These are phyloP conservation scores for Abrus pulchellus DNA, from an alignment of 306 rosid genomes.

Conservation along the genomic window DNA sequence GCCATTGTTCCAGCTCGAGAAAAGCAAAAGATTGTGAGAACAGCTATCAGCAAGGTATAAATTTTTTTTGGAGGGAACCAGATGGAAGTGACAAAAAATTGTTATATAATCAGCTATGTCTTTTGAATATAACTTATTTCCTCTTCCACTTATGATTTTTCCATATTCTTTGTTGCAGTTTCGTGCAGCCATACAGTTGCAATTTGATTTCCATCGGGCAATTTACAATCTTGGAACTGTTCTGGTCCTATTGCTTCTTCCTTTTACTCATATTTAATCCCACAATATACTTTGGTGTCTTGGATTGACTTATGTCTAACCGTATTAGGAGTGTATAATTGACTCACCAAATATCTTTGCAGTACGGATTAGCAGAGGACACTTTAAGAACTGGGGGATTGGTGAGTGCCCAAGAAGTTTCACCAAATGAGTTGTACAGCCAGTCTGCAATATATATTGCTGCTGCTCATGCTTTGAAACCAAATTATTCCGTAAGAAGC, in stretches of 20 bases:
- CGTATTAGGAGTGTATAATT: slow-evolving; percentile 33
- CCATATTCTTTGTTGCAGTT: slow-evolving; percentile 74
- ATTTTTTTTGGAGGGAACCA: slow-evolving; percentile 24
- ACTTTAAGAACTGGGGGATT: slow-evolving; percentile 92
- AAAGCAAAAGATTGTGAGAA: slow-evolving; percentile 91
- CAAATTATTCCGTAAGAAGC: slow-evolving; percentile 84
- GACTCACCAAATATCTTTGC: slow-evolving; percentile 47
- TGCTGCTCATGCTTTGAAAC: slow-evolving; percentile 98
- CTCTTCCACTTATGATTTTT: slow-evolving; percentile 38
- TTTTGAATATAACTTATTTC: slow-evolving; percentile 13
- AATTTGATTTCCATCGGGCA: slow-evolving; percentile 99
- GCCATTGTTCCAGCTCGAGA: slow-evolving; percentile 98
- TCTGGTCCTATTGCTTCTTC: slow-evolving; percentile 73
- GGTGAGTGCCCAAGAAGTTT: slow-evolving; percentile 71
- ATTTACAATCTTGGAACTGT: slow-evolving; percentile 99
- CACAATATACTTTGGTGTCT: slow-evolving; percentile 38
- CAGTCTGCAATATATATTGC: slow-evolving; percentile 99
- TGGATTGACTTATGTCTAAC: slow-evolving; percentile 39
- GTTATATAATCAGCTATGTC: slow-evolving; percentile 36
- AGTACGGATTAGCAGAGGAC: slow-evolving; percentile 99
- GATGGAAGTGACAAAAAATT: slow-evolving; percentile 39
- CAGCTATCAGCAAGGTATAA: slow-evolving; percentile 94
- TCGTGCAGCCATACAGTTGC: slow-evolving; percentile 97
- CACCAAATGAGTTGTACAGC: slow-evolving; percentile 94
- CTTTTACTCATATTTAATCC: slow-evolving; percentile 38